phyloP scores from a whole-genome alignment of 1,284 basidiomycete genomes.

The Cystobasidium pallidum region DNA sequence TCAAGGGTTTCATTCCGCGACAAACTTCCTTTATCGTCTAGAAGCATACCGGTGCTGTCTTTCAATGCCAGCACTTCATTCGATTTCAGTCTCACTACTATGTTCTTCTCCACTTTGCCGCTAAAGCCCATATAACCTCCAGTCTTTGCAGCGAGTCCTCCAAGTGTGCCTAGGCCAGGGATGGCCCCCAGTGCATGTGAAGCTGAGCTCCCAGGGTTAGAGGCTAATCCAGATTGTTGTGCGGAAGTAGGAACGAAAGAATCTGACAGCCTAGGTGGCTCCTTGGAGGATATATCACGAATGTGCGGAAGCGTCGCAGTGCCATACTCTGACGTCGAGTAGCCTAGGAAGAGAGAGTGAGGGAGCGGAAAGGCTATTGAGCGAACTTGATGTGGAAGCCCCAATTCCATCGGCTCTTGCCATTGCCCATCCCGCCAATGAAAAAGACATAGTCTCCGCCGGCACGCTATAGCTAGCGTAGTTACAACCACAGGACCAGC shows the following conservation, averaged over 20 bases:
- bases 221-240: background rate
- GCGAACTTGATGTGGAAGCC: slow-evolving; percentile 67
- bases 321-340: slow-evolving; percentile 72
- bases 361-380: slow-evolving; percentile 59
- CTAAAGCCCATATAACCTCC: slow-evolving; percentile 88
- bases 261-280: slow-evolving; percentile 44
- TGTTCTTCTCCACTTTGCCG: slow-evolving; percentile 61
- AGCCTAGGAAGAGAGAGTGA: slow-evolving; percentile 72
- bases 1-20: slow-evolving; percentile 65
- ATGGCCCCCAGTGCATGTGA: slow-evolving; percentile 30
- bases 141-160: slow-evolving; percentile 59
- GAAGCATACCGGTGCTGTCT: slow-evolving; percentile 72
- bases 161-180: slow-evolving; percentile 39
- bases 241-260: slow-evolving; percentile 45
- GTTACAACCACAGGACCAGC: slow-evolving; percentile 60
- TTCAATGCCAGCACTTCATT: slow-evolving; percentile 74
- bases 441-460: slow-evolving; percentile 81
- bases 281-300: background rate
- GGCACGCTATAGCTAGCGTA: slow-evolving; percentile 79
- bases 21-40: slow-evolving; percentile 70
- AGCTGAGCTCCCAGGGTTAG: slow-evolving; percentile 14
- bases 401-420: slow-evolving; percentile 70
- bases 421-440: slow-evolving; percentile 83
- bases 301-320: slow-evolving; percentile 65
- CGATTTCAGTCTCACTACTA: slow-evolving; percentile 67